phyloP scores from a whole-genome alignment of 1,284 basidiomycete species.

The Rhodotorula glutinis region DNA sequence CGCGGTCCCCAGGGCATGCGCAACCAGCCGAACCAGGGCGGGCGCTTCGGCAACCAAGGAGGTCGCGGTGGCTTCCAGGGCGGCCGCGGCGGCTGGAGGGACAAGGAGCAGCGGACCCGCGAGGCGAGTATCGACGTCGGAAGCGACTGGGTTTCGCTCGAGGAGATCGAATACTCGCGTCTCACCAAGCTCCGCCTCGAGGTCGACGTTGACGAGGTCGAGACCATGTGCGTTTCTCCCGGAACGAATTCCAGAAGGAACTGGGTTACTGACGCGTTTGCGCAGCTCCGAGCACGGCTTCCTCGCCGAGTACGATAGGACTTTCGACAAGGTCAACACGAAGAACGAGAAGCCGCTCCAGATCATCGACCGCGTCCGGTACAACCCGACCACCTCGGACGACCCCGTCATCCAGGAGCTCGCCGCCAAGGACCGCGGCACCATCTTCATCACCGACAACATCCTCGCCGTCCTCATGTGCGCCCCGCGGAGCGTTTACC shows the following conservation, averaged over 20 bases:
- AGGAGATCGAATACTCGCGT: constrained; percentile 96
- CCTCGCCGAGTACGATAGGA: constrained; percentile 88
- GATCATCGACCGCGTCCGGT: constrained; percentile 89
- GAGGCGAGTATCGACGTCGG: constrained; percentile 94
- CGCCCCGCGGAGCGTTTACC: constrained; percentile 89
- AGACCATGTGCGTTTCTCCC: constrained; percentile 63
- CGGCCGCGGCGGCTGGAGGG: constrained; percentile 77
- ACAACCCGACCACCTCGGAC: constrained; percentile 95
- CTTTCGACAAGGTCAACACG: constrained; percentile 92
- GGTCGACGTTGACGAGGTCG: constrained; percentile 71
- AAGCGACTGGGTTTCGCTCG: constrained; percentile 86
- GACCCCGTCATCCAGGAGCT: constrained; percentile 93
- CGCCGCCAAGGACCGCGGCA: constrained; percentile 71
- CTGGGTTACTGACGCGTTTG: constrained; percentile 6
- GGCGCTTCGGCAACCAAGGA: constrained; percentile 40
- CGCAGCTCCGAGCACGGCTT: constrained; percentile 79
- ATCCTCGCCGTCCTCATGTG: constrained; percentile 97
- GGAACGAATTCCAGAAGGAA: neutral
- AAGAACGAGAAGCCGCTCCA: constrained; percentile 88
- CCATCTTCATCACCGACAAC: constrained; percentile 90
- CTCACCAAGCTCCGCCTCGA: constrained; percentile 87
- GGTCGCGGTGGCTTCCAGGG: constrained; percentile 54
- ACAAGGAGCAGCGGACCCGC: constrained; percentile 89
- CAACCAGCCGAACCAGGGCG: constrained; percentile 23
- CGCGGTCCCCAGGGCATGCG: constrained; percentile 29